A percentile compares a stretch with the other conserved stretches of the same genome.
These are phyloP conservation scores for Cercospora citrullina DNA, from an alignment of 2,329 filamentous ascomycete species.

Conservation along the genomic window DNA sequence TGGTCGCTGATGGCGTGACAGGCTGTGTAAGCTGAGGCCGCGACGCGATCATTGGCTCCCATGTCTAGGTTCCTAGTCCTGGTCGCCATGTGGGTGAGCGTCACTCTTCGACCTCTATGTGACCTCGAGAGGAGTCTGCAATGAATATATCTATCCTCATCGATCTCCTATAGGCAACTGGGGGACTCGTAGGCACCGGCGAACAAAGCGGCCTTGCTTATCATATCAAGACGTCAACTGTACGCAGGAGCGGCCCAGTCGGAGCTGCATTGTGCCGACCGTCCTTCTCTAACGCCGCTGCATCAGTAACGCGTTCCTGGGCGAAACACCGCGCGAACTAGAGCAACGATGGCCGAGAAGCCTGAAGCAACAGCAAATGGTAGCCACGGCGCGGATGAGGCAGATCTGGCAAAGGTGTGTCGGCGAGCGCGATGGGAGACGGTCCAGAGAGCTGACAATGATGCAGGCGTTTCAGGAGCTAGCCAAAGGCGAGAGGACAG, in stretches of 20 bases:
- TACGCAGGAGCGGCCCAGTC: conserved; percentile 1
- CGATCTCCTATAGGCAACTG: not conserved
- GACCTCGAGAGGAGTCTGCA: not conserved
- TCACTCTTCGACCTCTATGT: not conserved
- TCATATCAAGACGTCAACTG: conserved; percentile 18
- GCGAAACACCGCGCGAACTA: not conserved
- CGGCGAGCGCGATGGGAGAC: too few relatives aligned
- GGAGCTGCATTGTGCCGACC: conserved; percentile 10
- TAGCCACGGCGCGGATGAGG: conserved; percentile 25
- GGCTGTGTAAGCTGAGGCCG: conserved; percentile 26
- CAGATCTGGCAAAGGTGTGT: conserved; percentile 33
- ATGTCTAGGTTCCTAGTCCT: conserved; percentile 2
- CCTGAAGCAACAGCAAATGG: conserved; percentile 27
- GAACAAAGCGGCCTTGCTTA: conserved; percentile 14
- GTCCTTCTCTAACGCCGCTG: not conserved
- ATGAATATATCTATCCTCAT: not conserved
- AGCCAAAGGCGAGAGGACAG: conserved; percentile 57
- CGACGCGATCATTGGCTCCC: conserved; percentile 16
- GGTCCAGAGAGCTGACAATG: not conserved
- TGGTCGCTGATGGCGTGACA: conserved; percentile 25
- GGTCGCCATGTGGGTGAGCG: not conserved
- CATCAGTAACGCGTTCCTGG: not conserved
- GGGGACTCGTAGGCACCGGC: not conserved
- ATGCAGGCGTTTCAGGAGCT: conserved; percentile 53
- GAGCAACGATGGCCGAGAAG: conserved; percentile 25